Percentiles rank a stretch among this genome's conserved stretches.
Evolutionary conservation across 306 rosid species (phyloP).

Genomic region (Sicyos baderoa): DNA sequence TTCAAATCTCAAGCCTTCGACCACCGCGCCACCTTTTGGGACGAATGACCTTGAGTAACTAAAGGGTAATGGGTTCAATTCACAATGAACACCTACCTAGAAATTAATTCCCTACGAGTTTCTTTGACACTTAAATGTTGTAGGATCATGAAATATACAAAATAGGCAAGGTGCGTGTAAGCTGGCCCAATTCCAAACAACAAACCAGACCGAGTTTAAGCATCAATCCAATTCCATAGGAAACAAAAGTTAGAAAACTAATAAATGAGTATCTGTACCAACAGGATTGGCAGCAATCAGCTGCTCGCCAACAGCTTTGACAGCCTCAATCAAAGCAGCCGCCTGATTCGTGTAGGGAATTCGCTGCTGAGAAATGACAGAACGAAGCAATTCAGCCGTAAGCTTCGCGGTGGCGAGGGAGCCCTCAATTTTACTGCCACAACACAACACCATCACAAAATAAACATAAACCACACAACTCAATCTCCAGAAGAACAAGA

Average conservation of each 20-base stretch:
- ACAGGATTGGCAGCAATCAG: constrained; percentile 87
- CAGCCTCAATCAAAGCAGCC: constrained; percentile 68
- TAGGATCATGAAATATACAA: too few species aligned
- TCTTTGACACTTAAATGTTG: too few species aligned
- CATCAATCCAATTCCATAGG: background rate
- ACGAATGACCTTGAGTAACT: too few species aligned
- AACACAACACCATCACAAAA: background rate
- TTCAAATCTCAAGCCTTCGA: too few species aligned
- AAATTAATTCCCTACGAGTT: too few species aligned
- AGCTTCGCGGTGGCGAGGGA: constrained; percentile 79
- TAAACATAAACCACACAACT: background rate
- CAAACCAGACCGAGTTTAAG: background rate
- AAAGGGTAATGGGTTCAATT: too few species aligned
- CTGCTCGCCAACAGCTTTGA: constrained; percentile 81
- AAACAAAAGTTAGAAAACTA: background rate
- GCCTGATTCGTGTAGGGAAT: constrained; percentile 79
- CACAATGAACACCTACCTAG: too few species aligned
- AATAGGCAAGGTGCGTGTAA: too few species aligned
- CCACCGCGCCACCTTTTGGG: too few species aligned
- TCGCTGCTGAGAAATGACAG: constrained; percentile 78
- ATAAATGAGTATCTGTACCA: constrained; percentile 40
- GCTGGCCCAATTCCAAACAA: too few species aligned
- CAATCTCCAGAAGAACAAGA: constrained; percentile 18
- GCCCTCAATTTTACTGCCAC: constrained; percentile 83
- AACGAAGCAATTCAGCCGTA: constrained; percentile 74